Base-by-base conservation (phyloP, 768 basidiomycete species). In the Podaxis sp. region DNA sequence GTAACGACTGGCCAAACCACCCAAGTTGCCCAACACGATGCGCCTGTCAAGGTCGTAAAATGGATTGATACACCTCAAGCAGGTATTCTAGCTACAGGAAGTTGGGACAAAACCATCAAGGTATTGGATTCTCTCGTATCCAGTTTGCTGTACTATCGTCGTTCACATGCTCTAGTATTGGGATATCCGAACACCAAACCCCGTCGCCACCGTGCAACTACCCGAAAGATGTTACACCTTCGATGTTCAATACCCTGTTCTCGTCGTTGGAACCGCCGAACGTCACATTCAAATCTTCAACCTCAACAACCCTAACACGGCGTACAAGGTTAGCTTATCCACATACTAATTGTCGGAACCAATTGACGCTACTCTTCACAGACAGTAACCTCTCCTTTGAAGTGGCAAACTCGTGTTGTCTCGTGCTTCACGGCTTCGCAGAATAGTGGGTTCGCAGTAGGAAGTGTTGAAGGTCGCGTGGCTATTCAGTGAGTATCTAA, bases 101-200 rank as follows among this genome's bases (percentile, higher is more conserved):
- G 93, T 56, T 99, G 97, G 97, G 96, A 99, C 73, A 96, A 96
- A 76, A 96, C 93, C 1, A 74, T 98, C 70, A 96, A 95, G 81
- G 95, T 95, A 65, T 58, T 75, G 68, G 2, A 62, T 44, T 55
- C 23, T 57, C 40, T 48, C 25, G 32, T 21, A 61, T 2, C 11
- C 18, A 59, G 14, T 50, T 56, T 18, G 16, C 42, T 40, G 18
- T 16, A 9, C 5, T 5, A 18, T 18, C 6, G n/a, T 18, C 16
- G 7, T 18, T n/a, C 42, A n/a, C 42, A 7, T 18, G 18, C 14
- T 44, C 50, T 55, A 97, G 93, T 98, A 97, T 68, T 98, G 95
- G 95, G 93, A 97, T 73, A 73, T 95, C 62, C 85, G 93, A 35
- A 79, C 84, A 1, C 73, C 88, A n/a, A 82, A 76, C 53, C 91